Evolutionary conservation across 2,329 filamentous ascomycete genomes (phyloP).

Genomic region (Phialophora expanda): DNA sequence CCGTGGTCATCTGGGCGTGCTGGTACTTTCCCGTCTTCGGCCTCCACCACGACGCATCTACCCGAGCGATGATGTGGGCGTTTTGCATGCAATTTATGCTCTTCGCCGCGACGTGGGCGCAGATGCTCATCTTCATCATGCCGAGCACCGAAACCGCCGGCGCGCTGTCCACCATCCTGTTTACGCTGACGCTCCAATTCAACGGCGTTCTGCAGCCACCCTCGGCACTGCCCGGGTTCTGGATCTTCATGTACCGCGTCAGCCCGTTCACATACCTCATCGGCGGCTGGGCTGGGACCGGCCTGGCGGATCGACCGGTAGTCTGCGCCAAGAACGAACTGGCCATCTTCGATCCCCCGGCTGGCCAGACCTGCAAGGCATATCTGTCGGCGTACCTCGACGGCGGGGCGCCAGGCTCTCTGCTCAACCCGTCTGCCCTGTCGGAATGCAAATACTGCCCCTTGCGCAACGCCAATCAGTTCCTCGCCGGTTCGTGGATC

Average conservation of each 20-base stretch:
- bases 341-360: slow-evolving; percentile 53
- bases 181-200: slow-evolving; percentile 75
- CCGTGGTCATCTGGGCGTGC: slow-evolving; percentile 69
- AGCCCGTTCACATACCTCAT: slow-evolving; percentile 84
- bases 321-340: slow-evolving; percentile 71
- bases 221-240: slow-evolving; percentile 66
- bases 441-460: slow-evolving; percentile 64
- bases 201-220: slow-evolving; percentile 72
- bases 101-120: slow-evolving; percentile 74
- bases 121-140: slow-evolving; percentile 79
- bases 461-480: slow-evolving; percentile 47
- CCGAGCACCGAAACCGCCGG: slow-evolving; percentile 69
- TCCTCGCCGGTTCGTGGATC: slow-evolving; percentile 53
- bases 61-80: slow-evolving; percentile 52
- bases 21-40: slow-evolving; percentile 77
- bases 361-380: slow-evolving; percentile 60
- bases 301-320: slow-evolving; percentile 69
- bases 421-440: slow-evolving; percentile 66
- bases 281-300: slow-evolving; percentile 70
- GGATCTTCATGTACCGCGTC: slow-evolving; percentile 80
- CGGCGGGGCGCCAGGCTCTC: slow-evolving; percentile 55
- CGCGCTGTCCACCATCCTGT: slow-evolving; percentile 76
- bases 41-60: slow-evolving; percentile 58
- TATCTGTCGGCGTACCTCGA: slow-evolving; percentile 60
- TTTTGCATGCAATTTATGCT: slow-evolving; percentile 75